A percentile compares a stretch with the other conserved stretches of the same genome.
These are phyloP conservation scores for Phytopythium boreale DNA, from an alignment of 352 stramenopile genomes.

Conservation along the genomic window DNA sequence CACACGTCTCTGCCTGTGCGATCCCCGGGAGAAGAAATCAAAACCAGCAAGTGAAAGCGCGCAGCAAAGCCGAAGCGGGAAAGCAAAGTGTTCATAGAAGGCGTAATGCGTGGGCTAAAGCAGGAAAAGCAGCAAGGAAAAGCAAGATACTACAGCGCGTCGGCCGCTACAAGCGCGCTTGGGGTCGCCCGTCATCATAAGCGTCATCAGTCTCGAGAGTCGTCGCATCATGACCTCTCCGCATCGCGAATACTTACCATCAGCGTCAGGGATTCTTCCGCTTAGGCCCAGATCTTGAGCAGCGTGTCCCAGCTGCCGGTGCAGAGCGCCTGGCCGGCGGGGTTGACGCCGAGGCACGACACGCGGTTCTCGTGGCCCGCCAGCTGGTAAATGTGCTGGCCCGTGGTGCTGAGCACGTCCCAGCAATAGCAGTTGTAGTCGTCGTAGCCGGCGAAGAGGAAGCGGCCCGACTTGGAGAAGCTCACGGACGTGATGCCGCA, in stretches of 20 bases:
- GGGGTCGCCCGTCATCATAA: not conserved
- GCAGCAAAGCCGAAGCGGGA: not conserved
- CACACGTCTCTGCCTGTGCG: not conserved
- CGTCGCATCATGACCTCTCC: not conserved
- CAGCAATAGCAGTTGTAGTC: conserved; percentile 98
- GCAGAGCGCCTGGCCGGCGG: conserved; percentile 94
- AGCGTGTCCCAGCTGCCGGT: conserved; percentile 98
- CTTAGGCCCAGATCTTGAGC: conserved; percentile 96
- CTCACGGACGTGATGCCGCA: conserved; percentile 97
- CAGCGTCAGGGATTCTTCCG: not conserved
- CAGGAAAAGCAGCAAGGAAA: not conserved
- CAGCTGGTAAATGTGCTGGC: conserved; percentile 90
- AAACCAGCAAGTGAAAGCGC: not conserved
- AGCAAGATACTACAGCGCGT: not conserved
- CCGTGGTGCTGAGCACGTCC: conserved; percentile 92
- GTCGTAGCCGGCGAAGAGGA: conserved; percentile 98
- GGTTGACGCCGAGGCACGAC: conserved; percentile 96
- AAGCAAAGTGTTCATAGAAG: not conserved
- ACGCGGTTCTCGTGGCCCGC: conserved; percentile 96
- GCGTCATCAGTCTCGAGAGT: not conserved
- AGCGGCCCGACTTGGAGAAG: conserved; percentile 94
- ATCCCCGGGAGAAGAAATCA: not conserved
- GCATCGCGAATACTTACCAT: not conserved
- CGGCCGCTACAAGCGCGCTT: not conserved
- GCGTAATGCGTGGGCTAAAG: not conserved